These are phyloP conservation scores for Didymella sp. DNA, from an alignment of 2,329 filamentous ascomycete species.

Conservation along the genomic window DNA sequence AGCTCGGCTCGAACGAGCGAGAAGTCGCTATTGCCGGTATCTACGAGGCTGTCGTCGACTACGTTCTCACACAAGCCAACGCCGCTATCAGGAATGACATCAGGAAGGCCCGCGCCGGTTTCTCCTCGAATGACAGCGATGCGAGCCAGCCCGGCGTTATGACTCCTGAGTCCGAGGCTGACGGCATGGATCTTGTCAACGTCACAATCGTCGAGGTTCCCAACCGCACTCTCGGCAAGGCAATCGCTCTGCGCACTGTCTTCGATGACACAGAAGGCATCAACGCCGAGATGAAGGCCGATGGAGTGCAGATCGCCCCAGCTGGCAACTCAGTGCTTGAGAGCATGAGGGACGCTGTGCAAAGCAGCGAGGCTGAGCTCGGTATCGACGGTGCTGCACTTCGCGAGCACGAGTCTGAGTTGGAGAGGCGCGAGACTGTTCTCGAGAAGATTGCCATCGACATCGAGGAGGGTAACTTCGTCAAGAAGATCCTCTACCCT, in stretches of 20 bases:
- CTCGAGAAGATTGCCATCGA: slow-evolving; percentile 88
- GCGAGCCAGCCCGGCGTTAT: slow-evolving; percentile 59
- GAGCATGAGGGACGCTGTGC: slow-evolving; percentile 84
- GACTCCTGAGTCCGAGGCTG: slow-evolving; percentile 74
- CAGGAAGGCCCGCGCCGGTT: slow-evolving; percentile 67
- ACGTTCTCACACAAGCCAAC: slow-evolving; percentile 90
- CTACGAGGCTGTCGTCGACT: slow-evolving; percentile 94
- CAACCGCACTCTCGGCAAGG: slow-evolving; percentile 79
- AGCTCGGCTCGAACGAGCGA: slow-evolving; percentile 85
- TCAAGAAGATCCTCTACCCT: slow-evolving; percentile 83
- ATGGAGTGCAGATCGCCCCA: slow-evolving; percentile 78
- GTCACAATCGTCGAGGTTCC: slow-evolving; percentile 90
- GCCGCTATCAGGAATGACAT: slow-evolving; percentile 81
- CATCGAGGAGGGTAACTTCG: slow-evolving; percentile 79
- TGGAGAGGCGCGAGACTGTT: slow-evolving; percentile 82
- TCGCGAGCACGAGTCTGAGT: slow-evolving; percentile 76
- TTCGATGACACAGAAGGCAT: slow-evolving; percentile 95
- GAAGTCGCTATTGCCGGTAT: slow-evolving; percentile 82
- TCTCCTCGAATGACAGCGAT: slow-evolving; percentile 70
- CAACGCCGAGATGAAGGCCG: slow-evolving; percentile 96
- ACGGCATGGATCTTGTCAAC: slow-evolving; percentile 82
- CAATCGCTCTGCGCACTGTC: slow-evolving; percentile 84
- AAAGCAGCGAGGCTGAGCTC: slow-evolving; percentile 78
- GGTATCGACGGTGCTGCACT: slow-evolving; percentile 73
- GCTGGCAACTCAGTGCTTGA: slow-evolving; percentile 82